Conservation (phyloP, 1,284 basidiomycete genomes). For the Pseudozyma tsukubaensis region DNA sequence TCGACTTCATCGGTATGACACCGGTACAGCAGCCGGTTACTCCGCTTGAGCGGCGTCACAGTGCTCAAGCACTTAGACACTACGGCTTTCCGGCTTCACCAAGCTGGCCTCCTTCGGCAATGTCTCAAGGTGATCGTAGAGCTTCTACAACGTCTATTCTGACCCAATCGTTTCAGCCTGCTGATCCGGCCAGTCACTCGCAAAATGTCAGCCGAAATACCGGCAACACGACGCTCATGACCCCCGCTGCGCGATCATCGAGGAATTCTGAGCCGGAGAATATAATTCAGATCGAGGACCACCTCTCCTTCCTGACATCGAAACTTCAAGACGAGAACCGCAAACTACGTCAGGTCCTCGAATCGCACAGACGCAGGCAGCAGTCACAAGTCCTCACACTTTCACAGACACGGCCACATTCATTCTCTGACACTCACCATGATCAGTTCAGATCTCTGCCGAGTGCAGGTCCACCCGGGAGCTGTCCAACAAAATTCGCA, state of each 20-base stretch:
- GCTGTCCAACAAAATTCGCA: constrained; percentile 1
- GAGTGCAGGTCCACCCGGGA: background rate
- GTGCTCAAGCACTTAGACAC: background rate
- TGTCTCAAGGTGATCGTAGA: background rate
- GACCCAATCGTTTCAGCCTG: background rate
- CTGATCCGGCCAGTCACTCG: background rate
- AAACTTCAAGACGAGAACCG: constrained; percentile 18
- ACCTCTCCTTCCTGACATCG: constrained; percentile 6
- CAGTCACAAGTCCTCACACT: background rate
- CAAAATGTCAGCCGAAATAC: background rate
- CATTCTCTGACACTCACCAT: background rate
- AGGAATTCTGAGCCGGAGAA: background rate
- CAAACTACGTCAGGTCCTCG: constrained; percentile 7
- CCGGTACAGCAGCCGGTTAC: background rate
- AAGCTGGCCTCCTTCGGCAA: background rate
- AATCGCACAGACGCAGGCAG: background rate
- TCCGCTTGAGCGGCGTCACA: background rate
- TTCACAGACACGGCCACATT: background rate
- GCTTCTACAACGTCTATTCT: background rate
- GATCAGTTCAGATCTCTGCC: background rate
- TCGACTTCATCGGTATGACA: background rate
- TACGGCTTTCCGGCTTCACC: too few species aligned
- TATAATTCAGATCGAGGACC: constrained; percentile 2
- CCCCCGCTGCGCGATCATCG: background rate
- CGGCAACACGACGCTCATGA: background rate